phyloP scores from a whole-genome alignment of 2,329 filamentous ascomycete genomes.

The Curvularia spicifera region DNA sequence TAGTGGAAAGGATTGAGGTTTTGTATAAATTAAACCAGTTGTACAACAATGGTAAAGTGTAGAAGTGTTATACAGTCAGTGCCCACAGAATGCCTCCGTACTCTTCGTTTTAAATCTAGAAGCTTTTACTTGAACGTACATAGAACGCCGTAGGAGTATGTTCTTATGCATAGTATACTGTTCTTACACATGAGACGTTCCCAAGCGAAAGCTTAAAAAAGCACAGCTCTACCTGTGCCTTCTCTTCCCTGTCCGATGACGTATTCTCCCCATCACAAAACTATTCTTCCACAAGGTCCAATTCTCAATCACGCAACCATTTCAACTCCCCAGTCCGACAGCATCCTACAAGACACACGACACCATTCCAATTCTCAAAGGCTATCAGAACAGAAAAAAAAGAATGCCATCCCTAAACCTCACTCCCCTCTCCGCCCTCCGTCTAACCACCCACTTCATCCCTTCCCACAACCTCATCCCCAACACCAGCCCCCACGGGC shows the following conservation, averaged over 20 bases:
- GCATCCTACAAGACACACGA: background rate
- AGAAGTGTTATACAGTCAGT: too few species aligned
- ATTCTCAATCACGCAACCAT: too few species aligned
- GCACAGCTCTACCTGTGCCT: background rate
- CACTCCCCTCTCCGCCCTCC: constrained; percentile 59
- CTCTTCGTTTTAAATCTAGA: too few species aligned
- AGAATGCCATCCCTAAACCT: constrained; percentile 35
- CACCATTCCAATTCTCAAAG: too few species aligned
- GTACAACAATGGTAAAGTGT: too few species aligned
- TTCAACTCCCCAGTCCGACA: background rate
- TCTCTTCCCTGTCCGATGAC: background rate
- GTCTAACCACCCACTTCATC: constrained; percentile 65
- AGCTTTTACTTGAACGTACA: too few species aligned
- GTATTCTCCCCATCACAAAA: background rate
- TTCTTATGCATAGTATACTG: background rate
- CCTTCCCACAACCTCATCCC: constrained; percentile 63
- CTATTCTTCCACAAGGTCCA: background rate
- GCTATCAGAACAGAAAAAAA: background rate
- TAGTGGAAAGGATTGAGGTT: background rate
- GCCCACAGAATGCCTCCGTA: too few species aligned
- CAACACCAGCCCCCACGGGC: constrained; percentile 69
- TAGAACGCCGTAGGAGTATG: too few species aligned
- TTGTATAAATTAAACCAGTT: too few species aligned
- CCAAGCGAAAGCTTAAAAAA: background rate
- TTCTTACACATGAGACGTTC: background rate